Conservation (phyloP, 495 filamentous ascomycete species). For the Neurospora sp. region DNA sequence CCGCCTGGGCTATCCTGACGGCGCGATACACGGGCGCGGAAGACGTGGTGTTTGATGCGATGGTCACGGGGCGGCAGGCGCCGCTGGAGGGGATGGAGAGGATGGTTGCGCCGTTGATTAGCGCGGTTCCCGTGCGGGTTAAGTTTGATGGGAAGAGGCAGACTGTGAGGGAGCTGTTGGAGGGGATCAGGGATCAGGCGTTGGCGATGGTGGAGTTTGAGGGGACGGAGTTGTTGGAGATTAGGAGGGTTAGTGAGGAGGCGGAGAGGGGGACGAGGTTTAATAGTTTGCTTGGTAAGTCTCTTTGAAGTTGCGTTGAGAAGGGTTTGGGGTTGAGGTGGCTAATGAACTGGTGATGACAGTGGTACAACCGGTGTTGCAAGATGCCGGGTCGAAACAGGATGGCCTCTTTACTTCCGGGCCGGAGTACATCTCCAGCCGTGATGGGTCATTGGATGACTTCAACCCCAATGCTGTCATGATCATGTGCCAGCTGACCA, state of each 20-base stretch:
- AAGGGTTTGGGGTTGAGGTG: too few species aligned
- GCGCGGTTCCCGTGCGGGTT: conserved; percentile 46
- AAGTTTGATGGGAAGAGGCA: not conserved
- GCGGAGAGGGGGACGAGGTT: not conserved
- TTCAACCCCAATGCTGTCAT: not conserved
- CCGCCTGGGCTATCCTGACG: conserved; percentile 34
- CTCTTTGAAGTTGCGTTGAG: not conserved
- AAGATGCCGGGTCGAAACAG: not conserved
- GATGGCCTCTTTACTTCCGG: not conserved
- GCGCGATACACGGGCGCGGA: conserved; percentile 25
- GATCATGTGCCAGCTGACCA: not conserved
- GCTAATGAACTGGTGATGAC: not conserved
- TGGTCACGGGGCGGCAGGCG: conserved; percentile 34
- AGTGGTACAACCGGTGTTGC: not conserved
- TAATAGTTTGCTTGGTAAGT: not conserved
- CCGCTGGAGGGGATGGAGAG: conserved; percentile 36
- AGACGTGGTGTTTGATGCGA: conserved; percentile 35
- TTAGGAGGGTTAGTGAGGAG: not conserved
- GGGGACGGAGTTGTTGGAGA: not conserved
- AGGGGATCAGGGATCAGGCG: not conserved
- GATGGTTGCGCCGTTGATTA: conserved; percentile 44
- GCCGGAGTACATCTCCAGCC: not conserved
- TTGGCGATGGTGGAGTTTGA: not conserved
- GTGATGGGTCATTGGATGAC: not conserved
- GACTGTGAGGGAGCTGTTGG: not conserved